phyloP scores from a whole-genome alignment of 192 early-diverging fungal genomes.

The Coemansia sp. region DNA sequence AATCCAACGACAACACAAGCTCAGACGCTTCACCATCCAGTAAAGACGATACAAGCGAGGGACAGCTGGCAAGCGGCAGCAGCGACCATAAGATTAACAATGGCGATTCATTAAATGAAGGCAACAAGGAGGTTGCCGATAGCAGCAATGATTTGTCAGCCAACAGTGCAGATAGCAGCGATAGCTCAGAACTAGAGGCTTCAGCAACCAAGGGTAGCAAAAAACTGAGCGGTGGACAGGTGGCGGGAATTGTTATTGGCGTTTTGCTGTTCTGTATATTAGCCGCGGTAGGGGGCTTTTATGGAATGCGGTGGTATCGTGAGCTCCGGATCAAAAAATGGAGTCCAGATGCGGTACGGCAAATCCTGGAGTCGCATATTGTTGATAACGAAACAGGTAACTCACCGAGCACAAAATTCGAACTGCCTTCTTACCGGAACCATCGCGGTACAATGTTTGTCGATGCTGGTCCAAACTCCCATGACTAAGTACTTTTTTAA shows the following conservation, averaged over 20 bases:
- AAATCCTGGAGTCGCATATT: constrained; percentile 45
- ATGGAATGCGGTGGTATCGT: constrained; percentile 27
- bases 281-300: constrained; percentile 11
- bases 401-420: constrained; percentile 5
- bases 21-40: not conserved
- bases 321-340: constrained; percentile 13
- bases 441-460: constrained; percentile 37
- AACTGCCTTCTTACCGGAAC: constrained; percentile 37
- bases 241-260: constrained; percentile 22
- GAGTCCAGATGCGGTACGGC: constrained; percentile 22
- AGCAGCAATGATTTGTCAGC: too few relatives aligned
- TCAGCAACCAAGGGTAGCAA: not conserved
- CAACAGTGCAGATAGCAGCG: too few relatives aligned
- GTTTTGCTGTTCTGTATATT: constrained; percentile 10
- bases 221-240: constrained; percentile 12
- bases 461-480: constrained; percentile 17
- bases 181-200: not conserved
- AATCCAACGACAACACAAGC: too few relatives aligned
- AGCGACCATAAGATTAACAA: not conserved
- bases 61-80: not conserved
- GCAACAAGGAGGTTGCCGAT: too few relatives aligned
- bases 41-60: not conserved
- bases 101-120: not conserved
- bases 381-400: constrained; percentile 31
- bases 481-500: not conserved